Conservation (phyloP, 805 yeast species). For the Sungouiella thailandica region DNA sequence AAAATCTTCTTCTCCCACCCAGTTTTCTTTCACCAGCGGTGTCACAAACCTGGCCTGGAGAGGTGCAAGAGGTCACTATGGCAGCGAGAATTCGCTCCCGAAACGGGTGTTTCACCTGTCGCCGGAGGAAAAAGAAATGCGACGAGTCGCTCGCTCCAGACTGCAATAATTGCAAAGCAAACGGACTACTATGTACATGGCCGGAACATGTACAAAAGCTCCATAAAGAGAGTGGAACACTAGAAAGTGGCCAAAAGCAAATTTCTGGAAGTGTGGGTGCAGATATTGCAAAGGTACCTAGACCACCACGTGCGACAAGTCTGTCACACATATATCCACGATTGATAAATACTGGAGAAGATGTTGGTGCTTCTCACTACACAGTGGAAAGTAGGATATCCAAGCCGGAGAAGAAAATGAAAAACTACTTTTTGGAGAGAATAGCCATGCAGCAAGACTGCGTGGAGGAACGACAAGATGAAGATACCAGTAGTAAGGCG, state of each 20-base stretch:
- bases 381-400: no score
- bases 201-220: constrained; percentile 8
- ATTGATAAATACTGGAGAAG: no score
- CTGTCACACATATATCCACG: no score
- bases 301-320: no score
- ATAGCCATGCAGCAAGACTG: constrained; percentile 38
- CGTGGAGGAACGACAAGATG: constrained; percentile 18
- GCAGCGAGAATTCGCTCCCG: not conserved
- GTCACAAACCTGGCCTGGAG: not conserved
- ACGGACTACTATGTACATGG: constrained; percentile 11
- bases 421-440: constrained; percentile 19
- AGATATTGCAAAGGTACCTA: not conserved
- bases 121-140: constrained; percentile 61
- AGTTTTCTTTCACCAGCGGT: not conserved
- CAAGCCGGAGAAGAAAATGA: constrained; percentile 5
- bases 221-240: not conserved
- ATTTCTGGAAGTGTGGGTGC: not conserved
- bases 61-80: constrained; percentile 5
- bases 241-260: not conserved
- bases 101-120: constrained; percentile 42
- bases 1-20: not conserved
- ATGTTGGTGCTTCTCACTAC: no score
- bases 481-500: not conserved
- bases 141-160: constrained; percentile 34
- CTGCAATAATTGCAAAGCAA: constrained; percentile 11